Evolutionary conservation across 805 yeast genomes (phyloP).

Genomic region (Wickerhamiella dianesei): DNA sequence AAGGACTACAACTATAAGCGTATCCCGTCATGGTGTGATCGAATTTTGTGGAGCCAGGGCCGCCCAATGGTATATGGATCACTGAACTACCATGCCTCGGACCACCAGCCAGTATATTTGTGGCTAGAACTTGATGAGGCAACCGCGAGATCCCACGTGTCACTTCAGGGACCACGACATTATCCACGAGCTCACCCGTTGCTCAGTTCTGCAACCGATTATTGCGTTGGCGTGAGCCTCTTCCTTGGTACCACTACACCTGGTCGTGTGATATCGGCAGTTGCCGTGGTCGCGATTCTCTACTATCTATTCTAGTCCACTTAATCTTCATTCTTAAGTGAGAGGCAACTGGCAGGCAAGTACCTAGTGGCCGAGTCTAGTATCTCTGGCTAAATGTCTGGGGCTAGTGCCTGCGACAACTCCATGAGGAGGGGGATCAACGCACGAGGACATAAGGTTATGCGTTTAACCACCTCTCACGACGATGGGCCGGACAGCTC

Average conservation of each 20-base stretch:
- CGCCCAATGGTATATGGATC: slow-evolving; percentile 32
- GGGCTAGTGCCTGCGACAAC: too few relatives aligned
- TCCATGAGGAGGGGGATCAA: too few relatives aligned
- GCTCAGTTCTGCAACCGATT: not conserved
- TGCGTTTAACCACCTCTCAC: not conserved
- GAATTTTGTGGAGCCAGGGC: slow-evolving; percentile 50
- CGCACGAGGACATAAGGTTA: too few relatives aligned
- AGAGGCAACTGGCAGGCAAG: not conserved
- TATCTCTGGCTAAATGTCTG: too few relatives aligned
- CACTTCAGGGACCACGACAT: not conserved
- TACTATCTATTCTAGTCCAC: not conserved
- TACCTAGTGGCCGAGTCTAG: not conserved
- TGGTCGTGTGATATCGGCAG: not conserved
- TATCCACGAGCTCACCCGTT: not conserved
- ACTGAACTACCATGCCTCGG: slow-evolving; percentile 44
- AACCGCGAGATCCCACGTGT: slow-evolving; percentile 24
- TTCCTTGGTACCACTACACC: not conserved
- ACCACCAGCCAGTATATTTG: slow-evolving; percentile 67
- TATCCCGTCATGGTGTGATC: slow-evolving; percentile 82
- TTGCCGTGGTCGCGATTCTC: not conserved
- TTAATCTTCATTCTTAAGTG: not conserved
- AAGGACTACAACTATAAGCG: slow-evolving; percentile 44
- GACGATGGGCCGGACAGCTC: not conserved
- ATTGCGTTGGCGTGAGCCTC: not conserved
- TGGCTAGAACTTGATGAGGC: slow-evolving; percentile 26